phyloP scores from a whole-genome alignment of 2,329 filamentous ascomycete genomes.

The Colletotrichum lindemuthianum region DNA sequence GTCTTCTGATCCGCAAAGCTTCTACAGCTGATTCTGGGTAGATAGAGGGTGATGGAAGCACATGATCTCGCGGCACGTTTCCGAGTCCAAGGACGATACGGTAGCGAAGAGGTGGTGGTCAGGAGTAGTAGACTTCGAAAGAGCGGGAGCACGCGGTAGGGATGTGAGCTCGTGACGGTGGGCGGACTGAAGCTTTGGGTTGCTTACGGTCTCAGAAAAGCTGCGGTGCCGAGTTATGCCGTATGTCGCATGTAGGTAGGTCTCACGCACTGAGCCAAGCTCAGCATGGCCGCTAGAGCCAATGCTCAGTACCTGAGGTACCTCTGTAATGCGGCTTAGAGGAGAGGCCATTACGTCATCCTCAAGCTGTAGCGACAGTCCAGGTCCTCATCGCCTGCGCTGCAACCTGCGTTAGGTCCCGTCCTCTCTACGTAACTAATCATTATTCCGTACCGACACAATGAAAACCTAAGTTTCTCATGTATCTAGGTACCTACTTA shows the following conservation, averaged over 20 bases:
- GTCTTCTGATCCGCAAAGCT: slow-evolving; percentile 32
- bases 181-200: slow-evolving; percentile 26
- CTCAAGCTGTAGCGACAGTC: not conserved
- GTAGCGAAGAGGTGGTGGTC: not conserved
- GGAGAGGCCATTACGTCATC: slow-evolving; percentile 10
- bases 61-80: slow-evolving; percentile 30
- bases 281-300: too few species aligned
- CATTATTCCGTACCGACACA: not conserved
- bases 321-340: too few species aligned
- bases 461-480: too few species aligned
- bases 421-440: not conserved
- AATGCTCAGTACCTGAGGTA: too few species aligned
- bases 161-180: slow-evolving; percentile 29
- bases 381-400: too few species aligned
- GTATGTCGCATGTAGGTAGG: too few species aligned
- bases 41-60: slow-evolving; percentile 24
- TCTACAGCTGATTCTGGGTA: slow-evolving; percentile 29
- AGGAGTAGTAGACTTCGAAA: slow-evolving; percentile 2
- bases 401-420: not conserved
- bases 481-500: too few species aligned
- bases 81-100: not conserved
- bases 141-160: slow-evolving; percentile 30
- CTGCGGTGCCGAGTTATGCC: too few species aligned
- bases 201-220: slow-evolving; percentile 13
- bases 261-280: too few species aligned